A percentile compares a stretch with the other conserved stretches of the same genome.
Evolutionary conservation across 192 early-diverging fungal species (phyloP).

Genomic region (Rhizoclosmatium globosum): DNA sequence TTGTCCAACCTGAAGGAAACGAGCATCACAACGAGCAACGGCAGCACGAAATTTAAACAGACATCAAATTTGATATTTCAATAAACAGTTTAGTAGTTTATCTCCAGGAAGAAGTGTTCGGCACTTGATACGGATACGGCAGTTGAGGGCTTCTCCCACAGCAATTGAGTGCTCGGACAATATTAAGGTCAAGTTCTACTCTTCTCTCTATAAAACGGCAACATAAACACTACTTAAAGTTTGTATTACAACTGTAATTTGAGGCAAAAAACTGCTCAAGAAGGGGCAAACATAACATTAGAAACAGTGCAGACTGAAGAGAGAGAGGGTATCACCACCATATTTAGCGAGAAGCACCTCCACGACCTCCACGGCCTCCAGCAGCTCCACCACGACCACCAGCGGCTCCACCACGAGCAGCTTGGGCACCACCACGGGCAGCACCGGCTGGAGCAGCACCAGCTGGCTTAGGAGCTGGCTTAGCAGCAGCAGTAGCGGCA

Average conservation of each 20-base stretch:
- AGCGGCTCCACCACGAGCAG: constrained; percentile 25
- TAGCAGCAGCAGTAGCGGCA: constrained; percentile 2
- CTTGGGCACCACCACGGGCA: constrained; percentile 29
- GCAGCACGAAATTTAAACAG: too few species aligned
- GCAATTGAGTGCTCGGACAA: too few species aligned
- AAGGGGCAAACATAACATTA: background rate
- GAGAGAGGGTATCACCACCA: background rate
- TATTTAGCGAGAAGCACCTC: constrained; percentile 19
- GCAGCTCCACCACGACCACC: constrained; percentile 36
- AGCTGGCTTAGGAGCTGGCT: constrained; percentile 8
- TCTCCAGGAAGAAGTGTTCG: too few species aligned
- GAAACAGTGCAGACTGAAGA: background rate
- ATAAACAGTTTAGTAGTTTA: too few species aligned
- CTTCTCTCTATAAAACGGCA: too few species aligned
- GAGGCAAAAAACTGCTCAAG: constrained; percentile 13
- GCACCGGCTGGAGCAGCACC: constrained; percentile 26
- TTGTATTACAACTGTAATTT: background rate
- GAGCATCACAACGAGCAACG: too few species aligned
- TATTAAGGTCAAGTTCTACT: too few species aligned
- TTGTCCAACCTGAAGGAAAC: too few species aligned
- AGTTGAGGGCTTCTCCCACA: too few species aligned
- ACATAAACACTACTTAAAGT: too few species aligned
- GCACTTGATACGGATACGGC: too few species aligned
- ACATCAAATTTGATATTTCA: too few species aligned
- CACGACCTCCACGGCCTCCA: constrained; percentile 18